Evolutionary conservation across 257 asterid genomes (phyloP).

Genomic region (Linaria vulgaris): DNA sequence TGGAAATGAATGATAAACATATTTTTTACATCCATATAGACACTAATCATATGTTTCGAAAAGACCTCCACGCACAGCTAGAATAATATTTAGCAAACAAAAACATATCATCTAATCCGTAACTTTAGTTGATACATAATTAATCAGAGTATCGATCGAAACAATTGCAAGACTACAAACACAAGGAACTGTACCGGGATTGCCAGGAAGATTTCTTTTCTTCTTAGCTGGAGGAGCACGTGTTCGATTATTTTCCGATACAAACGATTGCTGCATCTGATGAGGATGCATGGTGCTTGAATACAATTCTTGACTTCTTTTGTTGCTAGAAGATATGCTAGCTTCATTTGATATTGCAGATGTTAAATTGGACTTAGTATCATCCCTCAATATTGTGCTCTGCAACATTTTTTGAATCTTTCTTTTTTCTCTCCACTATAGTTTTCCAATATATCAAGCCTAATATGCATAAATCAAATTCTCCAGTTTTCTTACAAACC

Average conservation of each 20-base stretch:
- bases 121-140: too few species aligned
- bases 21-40: too few species aligned
- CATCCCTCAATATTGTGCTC: constrained; percentile 43
- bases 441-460: neutral
- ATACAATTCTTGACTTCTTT: constrained; percentile 39
- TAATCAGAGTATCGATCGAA: too few species aligned
- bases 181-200: constrained; percentile 48
- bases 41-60: too few species aligned
- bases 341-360: constrained; percentile 68
- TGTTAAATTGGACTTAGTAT: constrained; percentile 65
- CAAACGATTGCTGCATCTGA: constrained; percentile 4
- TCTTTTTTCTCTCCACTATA: constrained; percentile 1
- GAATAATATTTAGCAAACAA: too few species aligned
- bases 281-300: constrained; percentile 13
- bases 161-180: neutral
- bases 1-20: too few species aligned
- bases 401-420: constrained; percentile 22
- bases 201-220: constrained; percentile 73
- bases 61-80: too few species aligned
- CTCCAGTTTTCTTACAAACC: constrained; percentile 23
- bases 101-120: too few species aligned
- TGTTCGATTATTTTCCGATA: constrained; percentile 21
- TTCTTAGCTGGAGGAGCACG: constrained; percentile 47
- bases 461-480: constrained; percentile 3
- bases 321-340: constrained; percentile 54